Conservation (phyloP, 1,284 basidiomycete genomes). For the Trametes pubescens region DNA sequence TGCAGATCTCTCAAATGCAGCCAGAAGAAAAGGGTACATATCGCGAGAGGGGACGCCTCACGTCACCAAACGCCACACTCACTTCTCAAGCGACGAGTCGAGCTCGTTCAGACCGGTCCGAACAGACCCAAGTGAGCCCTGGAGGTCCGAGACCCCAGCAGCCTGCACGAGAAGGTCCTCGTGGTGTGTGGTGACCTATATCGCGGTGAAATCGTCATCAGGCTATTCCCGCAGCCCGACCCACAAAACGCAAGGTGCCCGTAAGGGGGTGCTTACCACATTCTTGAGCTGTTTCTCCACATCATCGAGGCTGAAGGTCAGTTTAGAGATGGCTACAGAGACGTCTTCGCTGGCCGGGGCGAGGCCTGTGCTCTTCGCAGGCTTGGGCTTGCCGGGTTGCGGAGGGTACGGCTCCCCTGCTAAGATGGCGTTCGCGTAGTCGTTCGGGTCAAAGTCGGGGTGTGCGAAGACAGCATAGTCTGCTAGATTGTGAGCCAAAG, state of each 20-base stretch:
- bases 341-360: conserved; percentile 85
- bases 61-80: conserved; percentile 38
- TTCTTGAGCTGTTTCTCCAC: conserved; percentile 86
- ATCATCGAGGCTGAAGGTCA: conserved; percentile 88
- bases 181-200: conserved; percentile 74
- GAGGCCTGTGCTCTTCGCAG: conserved; percentile 48
- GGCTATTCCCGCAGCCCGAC: neutral
- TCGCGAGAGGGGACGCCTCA: conserved; percentile 6
- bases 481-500: conserved; percentile 36
- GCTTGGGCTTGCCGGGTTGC: conserved; percentile 41
- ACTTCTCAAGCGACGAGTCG: conserved; percentile 78
- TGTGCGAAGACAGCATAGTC: conserved; percentile 76
- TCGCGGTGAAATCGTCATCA: neutral
- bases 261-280: conserved; percentile 61
- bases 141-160: conserved; percentile 67
- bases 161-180: conserved; percentile 79
- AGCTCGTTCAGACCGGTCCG: conserved; percentile 73
- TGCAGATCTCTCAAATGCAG: neutral
- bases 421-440: conserved; percentile 89
- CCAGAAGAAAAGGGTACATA: neutral
- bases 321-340: conserved; percentile 83
- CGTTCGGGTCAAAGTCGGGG: conserved; percentile 82
- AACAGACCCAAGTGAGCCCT: conserved; percentile 69
- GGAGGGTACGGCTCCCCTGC: conserved; percentile 79
- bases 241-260: neutral